These are phyloP conservation scores for Monilinia fructigena DNA, from an alignment of 2,329 filamentous ascomycete species.

Conservation along the genomic window DNA sequence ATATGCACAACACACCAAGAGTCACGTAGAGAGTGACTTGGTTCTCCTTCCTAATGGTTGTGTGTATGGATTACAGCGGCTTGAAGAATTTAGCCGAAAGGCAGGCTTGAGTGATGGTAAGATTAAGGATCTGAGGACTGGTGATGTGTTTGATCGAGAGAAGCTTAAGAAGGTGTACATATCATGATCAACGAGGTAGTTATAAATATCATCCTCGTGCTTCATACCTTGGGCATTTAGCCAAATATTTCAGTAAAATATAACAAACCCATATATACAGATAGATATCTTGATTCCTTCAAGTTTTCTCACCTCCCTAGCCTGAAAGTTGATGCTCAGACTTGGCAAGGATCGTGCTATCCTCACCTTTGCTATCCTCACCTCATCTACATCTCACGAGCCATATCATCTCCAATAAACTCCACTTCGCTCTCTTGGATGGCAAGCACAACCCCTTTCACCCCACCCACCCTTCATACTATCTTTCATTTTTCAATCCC, in stretches of 20 bases:
- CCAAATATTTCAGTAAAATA: neutral
- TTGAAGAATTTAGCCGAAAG: conserved; percentile 78
- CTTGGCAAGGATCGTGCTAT: neutral
- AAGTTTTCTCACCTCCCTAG: neutral
- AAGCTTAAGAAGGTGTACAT: conserved; percentile 88
- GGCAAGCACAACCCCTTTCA: too few species aligned
- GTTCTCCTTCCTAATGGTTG: conserved; percentile 83
- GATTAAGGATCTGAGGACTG: conserved; percentile 77
- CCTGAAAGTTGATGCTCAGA: neutral
- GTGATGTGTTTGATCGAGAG: conserved; percentile 60
- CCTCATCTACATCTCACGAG: too few species aligned
- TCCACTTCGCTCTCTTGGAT: too few species aligned
- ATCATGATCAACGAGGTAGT: conserved; percentile 49
- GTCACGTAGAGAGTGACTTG: conserved; percentile 83
- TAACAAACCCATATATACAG: neutral
- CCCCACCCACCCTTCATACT: too few species aligned
- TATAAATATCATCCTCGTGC: neutral
- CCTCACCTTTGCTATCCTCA: neutral
- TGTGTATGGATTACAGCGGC: conserved; percentile 74
- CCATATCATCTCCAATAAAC: too few species aligned
- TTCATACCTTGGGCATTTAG: neutral
- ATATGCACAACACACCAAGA: conserved; percentile 93
- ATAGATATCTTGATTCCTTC: neutral
- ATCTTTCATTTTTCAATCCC: too few species aligned
- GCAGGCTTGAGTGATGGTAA: conserved; percentile 64